These are phyloP conservation scores for Yarrowia keelungensis DNA, from an alignment of 805 yeast genomes.

Conservation along the genomic window DNA sequence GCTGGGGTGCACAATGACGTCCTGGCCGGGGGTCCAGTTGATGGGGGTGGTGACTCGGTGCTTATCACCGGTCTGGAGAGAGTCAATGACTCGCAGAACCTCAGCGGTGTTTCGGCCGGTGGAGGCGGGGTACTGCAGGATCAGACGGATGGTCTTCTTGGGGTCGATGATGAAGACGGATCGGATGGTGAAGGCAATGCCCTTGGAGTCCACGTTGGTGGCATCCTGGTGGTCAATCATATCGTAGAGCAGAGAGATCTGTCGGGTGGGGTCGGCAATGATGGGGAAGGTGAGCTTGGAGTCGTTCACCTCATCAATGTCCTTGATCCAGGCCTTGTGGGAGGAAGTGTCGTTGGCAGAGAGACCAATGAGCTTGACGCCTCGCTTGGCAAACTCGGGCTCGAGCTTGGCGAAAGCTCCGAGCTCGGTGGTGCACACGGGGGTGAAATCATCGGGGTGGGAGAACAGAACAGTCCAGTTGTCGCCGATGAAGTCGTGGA, in stretches of 20 bases:
- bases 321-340: slow-evolving; percentile 90
- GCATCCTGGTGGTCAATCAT: slow-evolving; percentile 90
- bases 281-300: slow-evolving; percentile 85
- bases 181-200: slow-evolving; percentile 87
- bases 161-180: slow-evolving; percentile 95
- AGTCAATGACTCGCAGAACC: slow-evolving; percentile 89
- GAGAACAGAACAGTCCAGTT: slow-evolving; percentile 90
- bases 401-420: slow-evolving; percentile 94
- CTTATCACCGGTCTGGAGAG: slow-evolving; percentile 86
- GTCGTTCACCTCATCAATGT: slow-evolving; percentile 85
- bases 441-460: slow-evolving; percentile 97
- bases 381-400: slow-evolving; percentile 87
- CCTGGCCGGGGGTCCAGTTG: slow-evolving; percentile 90
- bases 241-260: slow-evolving; percentile 81
- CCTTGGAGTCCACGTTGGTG: slow-evolving; percentile 72
- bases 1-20: slow-evolving; percentile 91
- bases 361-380: slow-evolving; percentile 86
- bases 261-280: slow-evolving; percentile 85
- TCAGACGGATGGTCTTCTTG: slow-evolving; percentile 84
- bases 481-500: slow-evolving; percentile 86
- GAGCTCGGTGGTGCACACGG: slow-evolving; percentile 95
- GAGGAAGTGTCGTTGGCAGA: slow-evolving; percentile 86
- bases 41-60: slow-evolving; percentile 91
- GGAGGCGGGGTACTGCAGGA: slow-evolving; percentile 90
- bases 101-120: slow-evolving; percentile 95